Percentiles rank a stretch among this genome's conserved stretches.
Conservation (phyloP, 495 filamentous ascomycete genomes). For the Neurospora sp. region DNA sequence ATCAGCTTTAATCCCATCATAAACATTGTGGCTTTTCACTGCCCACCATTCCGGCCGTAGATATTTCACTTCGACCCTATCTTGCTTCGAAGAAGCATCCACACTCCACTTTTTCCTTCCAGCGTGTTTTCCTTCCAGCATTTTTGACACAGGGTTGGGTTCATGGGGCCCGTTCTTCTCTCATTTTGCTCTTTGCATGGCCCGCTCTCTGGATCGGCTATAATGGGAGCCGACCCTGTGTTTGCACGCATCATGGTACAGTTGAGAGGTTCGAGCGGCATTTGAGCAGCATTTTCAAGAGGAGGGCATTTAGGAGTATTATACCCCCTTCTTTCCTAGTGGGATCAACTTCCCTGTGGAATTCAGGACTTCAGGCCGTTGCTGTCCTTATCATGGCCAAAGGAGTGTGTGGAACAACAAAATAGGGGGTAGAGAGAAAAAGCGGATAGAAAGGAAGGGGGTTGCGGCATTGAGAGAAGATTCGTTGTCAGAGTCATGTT, state of each 20-base stretch:
- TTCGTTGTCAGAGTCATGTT: neutral
- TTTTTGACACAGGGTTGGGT: neutral
- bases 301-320: constrained; percentile 8
- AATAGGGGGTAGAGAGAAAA: neutral
- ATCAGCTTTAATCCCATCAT: neutral
- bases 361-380: neutral
- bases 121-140: constrained; percentile 5
- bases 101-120: constrained; percentile 1
- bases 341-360: neutral
- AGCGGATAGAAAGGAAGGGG: neutral
- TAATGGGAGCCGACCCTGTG: neutral
- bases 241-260: neutral
- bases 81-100: neutral
- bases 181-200: neutral
- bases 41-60: constrained; percentile 10
- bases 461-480: neutral
- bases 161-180: neutral
- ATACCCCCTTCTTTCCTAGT: constrained; percentile 9
- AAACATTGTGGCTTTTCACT: neutral
- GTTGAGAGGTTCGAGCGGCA: neutral
- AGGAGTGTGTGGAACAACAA: neutral
- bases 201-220: neutral
- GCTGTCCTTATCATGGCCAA: neutral
- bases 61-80: constrained; percentile 3
- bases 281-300: neutral